Conservation (phyloP, 768 basidiomycete genomes). For the Galerina marginata region DNA sequence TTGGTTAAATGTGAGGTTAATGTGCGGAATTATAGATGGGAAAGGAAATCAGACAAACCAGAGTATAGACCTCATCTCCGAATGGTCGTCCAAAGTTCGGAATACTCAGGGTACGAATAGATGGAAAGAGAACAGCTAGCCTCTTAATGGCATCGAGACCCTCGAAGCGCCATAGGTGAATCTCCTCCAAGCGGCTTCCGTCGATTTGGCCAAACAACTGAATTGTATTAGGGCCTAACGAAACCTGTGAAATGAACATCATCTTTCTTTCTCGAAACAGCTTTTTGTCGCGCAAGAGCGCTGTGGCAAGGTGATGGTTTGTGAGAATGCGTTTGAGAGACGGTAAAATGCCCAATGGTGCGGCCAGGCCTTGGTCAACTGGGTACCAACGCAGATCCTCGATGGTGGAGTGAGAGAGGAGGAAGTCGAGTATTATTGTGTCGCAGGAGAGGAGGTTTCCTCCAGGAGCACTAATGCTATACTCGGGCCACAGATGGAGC, state of each 20-base stretch:
- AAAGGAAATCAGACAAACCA: conserved; percentile 16
- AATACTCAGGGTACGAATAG: conserved; percentile 24
- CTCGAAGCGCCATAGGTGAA: conserved; percentile 27
- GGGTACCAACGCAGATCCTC: conserved; percentile 33
- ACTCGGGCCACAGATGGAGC: conserved; percentile 22
- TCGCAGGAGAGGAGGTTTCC: conserved; percentile 14
- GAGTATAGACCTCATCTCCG: conserved; percentile 14
- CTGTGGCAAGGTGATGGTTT: conserved; percentile 20
- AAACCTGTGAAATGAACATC: conserved; percentile 26
- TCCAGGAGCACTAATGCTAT: background rate
- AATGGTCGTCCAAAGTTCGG: conserved; percentile 23
- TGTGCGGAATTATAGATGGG: background rate
- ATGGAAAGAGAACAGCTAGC: conserved; percentile 24
- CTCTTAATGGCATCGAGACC: conserved; percentile 21
- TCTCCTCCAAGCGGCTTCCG: conserved; percentile 23
- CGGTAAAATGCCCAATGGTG: conserved; percentile 23
- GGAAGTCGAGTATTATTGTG: conserved; percentile 20
- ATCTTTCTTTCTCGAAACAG: conserved; percentile 14
- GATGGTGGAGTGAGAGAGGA: conserved; percentile 28
- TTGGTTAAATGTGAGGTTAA: background rate
- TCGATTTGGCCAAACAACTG: conserved; percentile 23
- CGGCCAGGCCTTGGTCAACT: conserved; percentile 10
- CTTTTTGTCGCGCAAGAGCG: conserved; percentile 22
- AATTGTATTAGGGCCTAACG: conserved; percentile 22
- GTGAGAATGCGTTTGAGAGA: conserved; percentile 24